phyloP scores from a whole-genome alignment of 176 grass and related monocot genomes.

The Oryza glaberrima region DNA sequence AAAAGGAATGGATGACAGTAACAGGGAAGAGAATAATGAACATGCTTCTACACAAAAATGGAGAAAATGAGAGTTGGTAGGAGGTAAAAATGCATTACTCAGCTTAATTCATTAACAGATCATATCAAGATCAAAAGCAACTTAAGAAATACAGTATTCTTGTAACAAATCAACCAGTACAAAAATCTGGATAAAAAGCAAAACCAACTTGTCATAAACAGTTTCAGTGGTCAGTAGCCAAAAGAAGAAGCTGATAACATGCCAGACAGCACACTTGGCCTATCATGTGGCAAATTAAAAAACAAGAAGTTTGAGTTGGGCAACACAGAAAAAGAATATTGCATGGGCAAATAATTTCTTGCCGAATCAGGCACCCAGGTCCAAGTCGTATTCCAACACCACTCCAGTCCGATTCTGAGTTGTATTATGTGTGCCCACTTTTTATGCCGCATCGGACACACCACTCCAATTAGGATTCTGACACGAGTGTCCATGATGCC shows the following conservation, averaged over 20 bases:
- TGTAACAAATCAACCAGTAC: background rate
- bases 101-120: background rate
- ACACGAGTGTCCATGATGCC: no score
- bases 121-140: background rate
- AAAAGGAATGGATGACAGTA: background rate
- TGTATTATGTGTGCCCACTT: background rate
- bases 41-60: background rate
- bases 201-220: conserved; percentile 7
- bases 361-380: background rate
- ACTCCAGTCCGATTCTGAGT: background rate
- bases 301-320: background rate
- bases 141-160: background rate
- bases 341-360: background rate
- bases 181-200: background rate
- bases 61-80: background rate
- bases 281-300: background rate
- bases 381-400: background rate
- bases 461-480: background rate
- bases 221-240: background rate
- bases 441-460: background rate
- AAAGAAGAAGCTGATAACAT: background rate
- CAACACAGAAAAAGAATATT: background rate
- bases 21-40: background rate
- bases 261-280: background rate
- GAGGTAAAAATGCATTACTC: background rate